Evolutionary conservation across 2,329 filamentous ascomycete genomes (phyloP).

Genomic region (Microcyclospora tardicrescens): DNA sequence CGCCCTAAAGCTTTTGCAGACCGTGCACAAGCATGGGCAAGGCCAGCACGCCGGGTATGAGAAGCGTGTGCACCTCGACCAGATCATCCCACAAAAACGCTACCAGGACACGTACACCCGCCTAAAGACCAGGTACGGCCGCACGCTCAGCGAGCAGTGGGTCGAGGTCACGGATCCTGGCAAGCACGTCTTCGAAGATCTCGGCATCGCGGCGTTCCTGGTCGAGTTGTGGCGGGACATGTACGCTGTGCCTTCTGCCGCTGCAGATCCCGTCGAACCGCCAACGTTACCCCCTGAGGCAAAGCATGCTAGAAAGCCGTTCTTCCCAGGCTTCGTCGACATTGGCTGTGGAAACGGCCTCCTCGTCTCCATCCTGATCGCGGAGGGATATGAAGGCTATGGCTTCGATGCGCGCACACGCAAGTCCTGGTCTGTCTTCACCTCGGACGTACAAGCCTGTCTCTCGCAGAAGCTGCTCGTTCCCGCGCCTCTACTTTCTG

Average conservation of each 20-base stretch:
- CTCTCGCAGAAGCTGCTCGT: constrained; percentile 49
- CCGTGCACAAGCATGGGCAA: constrained; percentile 61
- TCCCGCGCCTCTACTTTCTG: constrained; percentile 25
- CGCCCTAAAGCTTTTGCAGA: constrained; percentile 53
- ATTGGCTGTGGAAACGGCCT: constrained; percentile 93
- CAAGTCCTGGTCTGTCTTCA: constrained; percentile 74
- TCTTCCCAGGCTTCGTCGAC: constrained; percentile 84
- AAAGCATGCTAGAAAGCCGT: constrained; percentile 7
- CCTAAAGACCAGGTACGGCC: constrained; percentile 70
- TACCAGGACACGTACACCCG: constrained; percentile 73
- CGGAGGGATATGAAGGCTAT: constrained; percentile 73
- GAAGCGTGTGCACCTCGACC: constrained; percentile 75
- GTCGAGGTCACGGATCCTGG: constrained; percentile 72
- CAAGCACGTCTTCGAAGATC: constrained; percentile 93
- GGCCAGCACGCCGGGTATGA: constrained; percentile 54
- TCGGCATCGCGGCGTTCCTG: constrained; percentile 80
- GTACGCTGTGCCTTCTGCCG: constrained; percentile 38
- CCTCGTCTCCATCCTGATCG: constrained; percentile 66
- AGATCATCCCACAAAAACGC: constrained; percentile 59
- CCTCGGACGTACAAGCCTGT: constrained; percentile 31
- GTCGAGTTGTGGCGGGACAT: constrained; percentile 84
- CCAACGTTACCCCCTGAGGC: background rate
- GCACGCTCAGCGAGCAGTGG: constrained; percentile 59
- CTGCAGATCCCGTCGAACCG: background rate
- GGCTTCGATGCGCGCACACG: constrained; percentile 82